Evolutionary conservation across 305 asterid species (phyloP).

Genomic region (Fraxinus ornus): DNA sequence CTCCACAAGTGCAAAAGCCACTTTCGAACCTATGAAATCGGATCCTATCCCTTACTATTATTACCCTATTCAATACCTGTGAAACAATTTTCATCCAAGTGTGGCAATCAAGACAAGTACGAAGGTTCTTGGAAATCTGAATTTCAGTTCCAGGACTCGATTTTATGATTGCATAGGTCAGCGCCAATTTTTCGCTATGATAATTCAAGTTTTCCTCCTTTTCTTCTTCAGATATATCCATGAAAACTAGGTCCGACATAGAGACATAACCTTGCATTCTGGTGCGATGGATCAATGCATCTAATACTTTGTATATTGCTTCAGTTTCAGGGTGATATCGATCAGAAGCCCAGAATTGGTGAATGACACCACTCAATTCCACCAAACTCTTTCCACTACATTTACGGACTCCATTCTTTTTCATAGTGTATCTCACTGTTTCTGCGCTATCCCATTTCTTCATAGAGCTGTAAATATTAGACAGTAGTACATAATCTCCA

Average conservation of each 20-base stretch:
- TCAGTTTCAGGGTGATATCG: conserved; percentile 56
- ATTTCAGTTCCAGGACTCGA: conserved; percentile 68
- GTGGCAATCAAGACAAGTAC: conserved; percentile 78
- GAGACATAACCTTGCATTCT: conserved; percentile 59
- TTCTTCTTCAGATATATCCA: conserved; percentile 83
- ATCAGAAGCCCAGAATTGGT: conserved; percentile 63
- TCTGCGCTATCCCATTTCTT: conserved; percentile 67
- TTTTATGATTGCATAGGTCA: conserved; percentile 63
- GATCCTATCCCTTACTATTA: conserved; percentile 67
- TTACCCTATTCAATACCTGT: conserved; percentile 56
- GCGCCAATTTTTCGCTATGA: conserved; percentile 78
- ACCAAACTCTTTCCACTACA: conserved; percentile 72
- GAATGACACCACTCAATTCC: conserved; percentile 51
- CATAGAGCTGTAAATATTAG: conserved; percentile 63
- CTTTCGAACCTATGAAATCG: conserved; percentile 72
- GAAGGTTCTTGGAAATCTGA: conserved; percentile 60
- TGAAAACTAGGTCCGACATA: conserved; percentile 54
- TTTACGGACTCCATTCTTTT: conserved; percentile 54
- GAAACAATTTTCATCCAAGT: conserved; percentile 71
- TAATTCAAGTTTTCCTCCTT: conserved; percentile 66
- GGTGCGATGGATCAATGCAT: conserved; percentile 43
- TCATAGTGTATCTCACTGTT: conserved; percentile 51
- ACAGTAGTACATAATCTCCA: conserved; percentile 63
- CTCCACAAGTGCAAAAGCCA: conserved; percentile 68
- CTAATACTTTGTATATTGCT: conserved; percentile 51